Evolutionary conservation across 441 rosid species (phyloP), one percentile per base, ranked within the genome.

Genomic region (Melastoma candidum): DNA sequence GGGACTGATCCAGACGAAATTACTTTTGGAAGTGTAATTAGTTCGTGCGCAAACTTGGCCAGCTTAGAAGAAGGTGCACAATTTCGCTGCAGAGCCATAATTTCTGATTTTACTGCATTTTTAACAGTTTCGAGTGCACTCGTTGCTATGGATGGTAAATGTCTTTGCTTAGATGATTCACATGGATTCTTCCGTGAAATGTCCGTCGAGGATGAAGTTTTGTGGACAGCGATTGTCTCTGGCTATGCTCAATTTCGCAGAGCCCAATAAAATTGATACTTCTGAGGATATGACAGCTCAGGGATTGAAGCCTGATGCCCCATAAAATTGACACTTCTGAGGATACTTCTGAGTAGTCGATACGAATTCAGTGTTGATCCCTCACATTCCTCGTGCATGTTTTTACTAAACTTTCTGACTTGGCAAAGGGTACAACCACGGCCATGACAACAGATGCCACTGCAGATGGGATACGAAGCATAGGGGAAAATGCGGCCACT

Each of bases 151-250:
- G 86, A 89, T 61, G 87, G 97, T 26, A 89, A 93, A 80, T 86
- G 96, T 65, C 97, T 96, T 60, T 79, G 74, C 61, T 54, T 74
- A 25, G 87, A 81, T 52, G 90, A 78, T 65, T 81, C 95, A 1
- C 49, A 62, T 57, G 56, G 51, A 73, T 53, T 89, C 59, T 93
- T 93, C 74, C 48, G 74, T 48, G 96, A 78, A 76, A 86, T 93
- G 97, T 75, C 48, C 25, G 51, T 68, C 54, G 77, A 49, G 74
- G 99, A 93, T 74, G 93, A 79, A 66, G 82, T 93, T 54, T 81
- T 96, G 47, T 93, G 97, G 95, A 89, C 96, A 39, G 96, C 99
- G 29, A 64, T 93, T 65, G 75, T 93, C 65, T 86, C 96, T 6
- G 84, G 80, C 12, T 86, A 84, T 75, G 85, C 97, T 1, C 90